Evolutionary conservation across 2,329 filamentous ascomycete species (phyloP).

Genomic region (Neocucurbitaria cava): DNA sequence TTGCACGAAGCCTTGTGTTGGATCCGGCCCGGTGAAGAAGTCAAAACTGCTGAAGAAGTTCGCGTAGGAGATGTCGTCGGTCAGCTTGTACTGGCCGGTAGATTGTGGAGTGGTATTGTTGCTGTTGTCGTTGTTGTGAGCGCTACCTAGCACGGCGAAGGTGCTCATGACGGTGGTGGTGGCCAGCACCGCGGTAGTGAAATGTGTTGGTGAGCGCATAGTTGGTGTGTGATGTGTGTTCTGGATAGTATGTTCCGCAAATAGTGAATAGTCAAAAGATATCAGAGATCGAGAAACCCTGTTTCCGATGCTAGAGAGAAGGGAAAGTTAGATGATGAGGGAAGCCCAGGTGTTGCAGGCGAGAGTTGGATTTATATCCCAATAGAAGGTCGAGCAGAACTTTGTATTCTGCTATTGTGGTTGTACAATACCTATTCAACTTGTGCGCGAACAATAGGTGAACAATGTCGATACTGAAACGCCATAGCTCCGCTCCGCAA

Average conservation of each 20-base stretch:
- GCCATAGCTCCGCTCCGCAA: background rate
- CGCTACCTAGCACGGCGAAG: conserved; percentile 2
- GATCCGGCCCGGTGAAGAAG: conserved; percentile 38
- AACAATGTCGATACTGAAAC: background rate
- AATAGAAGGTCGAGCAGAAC: background rate
- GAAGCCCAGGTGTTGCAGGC: background rate
- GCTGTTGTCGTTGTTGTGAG: conserved; percentile 6
- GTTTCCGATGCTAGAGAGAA: background rate
- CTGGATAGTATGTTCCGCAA: background rate
- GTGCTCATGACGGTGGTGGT: background rate
- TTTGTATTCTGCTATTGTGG: background rate
- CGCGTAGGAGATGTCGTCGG: conserved; percentile 34
- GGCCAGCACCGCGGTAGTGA: conserved; percentile 16
- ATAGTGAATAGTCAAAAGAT: background rate
- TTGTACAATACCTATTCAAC: background rate
- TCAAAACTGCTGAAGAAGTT: conserved; percentile 41
- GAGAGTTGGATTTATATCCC: background rate
- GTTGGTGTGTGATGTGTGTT: background rate
- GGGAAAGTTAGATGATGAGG: background rate
- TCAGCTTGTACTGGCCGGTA: conserved; percentile 29
- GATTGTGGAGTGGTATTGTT: too few relatives aligned
- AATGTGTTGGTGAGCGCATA: conserved; percentile 3
- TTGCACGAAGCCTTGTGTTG: conserved; percentile 40
- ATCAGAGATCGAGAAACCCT: background rate
- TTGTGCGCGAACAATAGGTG: conserved; percentile 10